Conservation (phyloP, 2,329 filamentous ascomycete genomes). For the Fusarium tjaetaba region DNA sequence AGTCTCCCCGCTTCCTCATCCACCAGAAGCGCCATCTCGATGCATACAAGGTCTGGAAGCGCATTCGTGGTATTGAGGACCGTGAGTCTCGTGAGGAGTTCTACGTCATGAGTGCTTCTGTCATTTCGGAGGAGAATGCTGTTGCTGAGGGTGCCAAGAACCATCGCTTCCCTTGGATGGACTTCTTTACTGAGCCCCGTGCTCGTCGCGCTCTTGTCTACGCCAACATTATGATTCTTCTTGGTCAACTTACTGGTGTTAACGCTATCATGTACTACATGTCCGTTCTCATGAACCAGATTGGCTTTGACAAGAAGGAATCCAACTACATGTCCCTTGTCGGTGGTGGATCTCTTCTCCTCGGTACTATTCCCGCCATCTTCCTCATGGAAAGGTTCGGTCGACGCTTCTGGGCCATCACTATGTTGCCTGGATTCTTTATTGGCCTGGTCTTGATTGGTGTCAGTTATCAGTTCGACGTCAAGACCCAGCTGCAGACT, state of each 20-base stretch:
- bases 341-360: constrained; percentile 71
- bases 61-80: constrained; percentile 69
- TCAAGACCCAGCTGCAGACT: constrained; percentile 55
- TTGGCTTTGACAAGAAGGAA: constrained; percentile 71
- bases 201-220: constrained; percentile 73
- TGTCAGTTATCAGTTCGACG: constrained; percentile 66
- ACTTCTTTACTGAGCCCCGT: constrained; percentile 76
- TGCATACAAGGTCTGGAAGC: constrained; percentile 74
- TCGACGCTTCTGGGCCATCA: constrained; percentile 78
- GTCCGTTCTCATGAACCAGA: constrained; percentile 71
- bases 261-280: constrained; percentile 79
- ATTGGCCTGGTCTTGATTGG: constrained; percentile 75
- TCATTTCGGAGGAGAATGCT: constrained; percentile 65
- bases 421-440: constrained; percentile 78
- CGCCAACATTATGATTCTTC: constrained; percentile 75
- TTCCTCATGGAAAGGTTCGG: constrained; percentile 78
- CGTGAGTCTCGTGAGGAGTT: constrained; percentile 73
- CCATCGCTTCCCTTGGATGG: constrained; percentile 73
- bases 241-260: constrained; percentile 77
- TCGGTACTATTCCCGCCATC: constrained; percentile 75
- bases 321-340: constrained; percentile 80
- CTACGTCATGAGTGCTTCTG: constrained; percentile 74
- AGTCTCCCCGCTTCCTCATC: constrained; percentile 75
- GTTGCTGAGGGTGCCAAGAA: constrained; percentile 61
- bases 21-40: constrained; percentile 64